Evolutionary conservation across 148 eudicot species (phyloP).

Genomic region (Cornus kousa): DNA sequence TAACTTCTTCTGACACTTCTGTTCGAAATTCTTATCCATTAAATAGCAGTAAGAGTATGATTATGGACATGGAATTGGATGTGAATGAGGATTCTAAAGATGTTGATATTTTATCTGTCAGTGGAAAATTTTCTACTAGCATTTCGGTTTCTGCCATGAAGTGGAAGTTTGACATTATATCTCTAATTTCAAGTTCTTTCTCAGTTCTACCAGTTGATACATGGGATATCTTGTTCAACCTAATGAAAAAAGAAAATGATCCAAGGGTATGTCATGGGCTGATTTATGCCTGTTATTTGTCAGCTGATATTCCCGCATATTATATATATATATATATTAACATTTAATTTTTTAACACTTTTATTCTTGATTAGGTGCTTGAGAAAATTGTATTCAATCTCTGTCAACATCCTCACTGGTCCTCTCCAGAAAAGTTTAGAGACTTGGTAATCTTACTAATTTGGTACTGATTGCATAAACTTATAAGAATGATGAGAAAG

Average conservation of each 20-base stretch:
- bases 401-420: constrained; percentile 75
- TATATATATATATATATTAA: neutral
- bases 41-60: constrained; percentile 35
- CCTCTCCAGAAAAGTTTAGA: constrained; percentile 52
- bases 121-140: constrained; percentile 37
- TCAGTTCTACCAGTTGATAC: constrained; percentile 63
- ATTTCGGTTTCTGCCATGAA: constrained; percentile 34
- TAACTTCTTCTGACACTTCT: constrained; percentile 32
- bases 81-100: constrained; percentile 58
- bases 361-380: constrained; percentile 44
- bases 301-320: neutral
- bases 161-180: constrained; percentile 56
- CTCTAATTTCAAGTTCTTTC: constrained; percentile 61
- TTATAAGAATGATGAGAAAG: neutral
- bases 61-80: constrained; percentile 85
- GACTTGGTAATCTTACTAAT: constrained; percentile 52
- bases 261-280: constrained; percentile 41
- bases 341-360: neutral
- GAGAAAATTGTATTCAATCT: constrained; percentile 54
- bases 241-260: constrained; percentile 59
- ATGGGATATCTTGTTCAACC: constrained; percentile 77
- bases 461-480: neutral
- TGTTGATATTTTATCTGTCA: constrained; percentile 22
- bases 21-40: constrained; percentile 31
- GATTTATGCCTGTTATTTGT: neutral